Evolutionary conservation across 495 filamentous ascomycete species (phyloP), one percentile per base, ranked within the genome.

Genomic region (Cercophora newfieldiana): DNA sequence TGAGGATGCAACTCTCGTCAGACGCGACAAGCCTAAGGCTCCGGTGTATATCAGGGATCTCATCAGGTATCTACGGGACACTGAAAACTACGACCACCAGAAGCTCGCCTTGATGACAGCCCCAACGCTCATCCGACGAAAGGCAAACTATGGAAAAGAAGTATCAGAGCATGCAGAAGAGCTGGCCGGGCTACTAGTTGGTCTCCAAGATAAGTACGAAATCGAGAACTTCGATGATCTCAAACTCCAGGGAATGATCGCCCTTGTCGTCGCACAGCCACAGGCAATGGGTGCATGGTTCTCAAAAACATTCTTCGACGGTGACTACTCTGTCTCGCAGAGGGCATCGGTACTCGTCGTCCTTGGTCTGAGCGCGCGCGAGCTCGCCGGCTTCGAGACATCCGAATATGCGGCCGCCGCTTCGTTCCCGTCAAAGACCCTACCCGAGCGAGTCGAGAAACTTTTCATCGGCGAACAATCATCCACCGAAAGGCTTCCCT

Each of bases 21-120:
- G 89, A 59, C 86, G 94, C 44, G 86, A 91, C 73, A 97, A 93
- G 68, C 90, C 91, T 47, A 89, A 86, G 50, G 86, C 94, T 12
- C 96, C 94, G 26, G 93, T 97, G 3, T 99, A 99, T 66, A 91
- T 97, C 68, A 88, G 93, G 55, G 92, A 97, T 69, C 81, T 99
- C 47, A 87, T 97, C 51, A 73, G 78, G 28, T 91, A 87, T 72
- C 84, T 99, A 1, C 83, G 90, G 59, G 91, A 97, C 66, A 86
- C 86, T 3, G 93, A 97, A 48, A 89, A 89, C 69, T 90, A 92
- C 63, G 94, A 97, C 71, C 86, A 87, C 22, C 89, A 96, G 73
- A 88, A 90, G 53, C 82, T 98, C 7, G 92, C 90, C 48, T 80
- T 99, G 26, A 80, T 80, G 21, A 91, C 89, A 2, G 92, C 92